Evolutionary conservation across 2,329 filamentous ascomycete genomes (phyloP), one percentile per base, ranked within the genome.

Genomic region (Scopulariopsis brevicaulis): DNA sequence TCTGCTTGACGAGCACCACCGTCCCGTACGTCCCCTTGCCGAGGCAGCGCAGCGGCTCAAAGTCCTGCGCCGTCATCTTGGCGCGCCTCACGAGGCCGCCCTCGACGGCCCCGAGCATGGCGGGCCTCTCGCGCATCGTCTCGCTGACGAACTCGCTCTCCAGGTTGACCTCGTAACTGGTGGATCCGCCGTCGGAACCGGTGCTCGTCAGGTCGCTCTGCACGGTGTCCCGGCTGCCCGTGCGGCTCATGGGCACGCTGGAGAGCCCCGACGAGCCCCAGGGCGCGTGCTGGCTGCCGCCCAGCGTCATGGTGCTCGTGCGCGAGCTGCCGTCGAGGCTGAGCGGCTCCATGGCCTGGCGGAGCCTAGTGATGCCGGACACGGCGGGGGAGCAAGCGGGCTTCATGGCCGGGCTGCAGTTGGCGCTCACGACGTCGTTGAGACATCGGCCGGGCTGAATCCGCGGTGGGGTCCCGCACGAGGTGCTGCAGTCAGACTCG

Each of bases 1-100:
- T 84, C 74, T 99, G 93, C 73, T 92, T 94, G 61, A 99, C 95
- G 32, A 99, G 80, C 53, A 96, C 76, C 12, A 99, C 95, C 0
- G 93, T 99, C 40, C 94, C 94, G 69, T 94, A 99, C 15, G 94
- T 91, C 54, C 94, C 94, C 69, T 97, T 97, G 59, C 95, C 95
- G 24, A 99, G 85, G 70, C 93, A 97, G 55, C 90, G 89, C 55
- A 99, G 75, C 12, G 89, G 84, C 66, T 96, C 87, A 69, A 99
- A 99, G 69, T 99, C 94, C 12, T 86, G 83, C 1, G 91, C 86
- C 10, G 86, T 87, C 87, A 97, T 96, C 76, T 99, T 97, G 62
- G 89, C 84, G 61, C 77, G 69, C 65, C 77, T 67, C 64, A 80
- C 71, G 58, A 83, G 70, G 18, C 79, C 78, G 28, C 81, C 80